Base-by-base conservation (phyloP, 495 filamentous ascomycete species). In the Talaromyces proteolyticus region DNA sequence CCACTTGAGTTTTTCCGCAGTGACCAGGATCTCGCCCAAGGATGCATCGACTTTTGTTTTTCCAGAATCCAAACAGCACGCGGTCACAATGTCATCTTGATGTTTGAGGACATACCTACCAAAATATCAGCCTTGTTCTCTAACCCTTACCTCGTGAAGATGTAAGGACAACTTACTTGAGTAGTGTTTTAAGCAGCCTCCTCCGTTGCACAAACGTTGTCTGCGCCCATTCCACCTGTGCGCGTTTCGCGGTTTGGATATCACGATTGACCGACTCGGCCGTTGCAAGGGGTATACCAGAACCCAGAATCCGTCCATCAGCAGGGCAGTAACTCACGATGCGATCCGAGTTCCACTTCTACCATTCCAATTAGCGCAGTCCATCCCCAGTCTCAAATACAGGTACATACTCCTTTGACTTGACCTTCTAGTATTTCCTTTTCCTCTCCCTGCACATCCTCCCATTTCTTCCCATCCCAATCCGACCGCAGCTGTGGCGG, bases 1-100 rank as follows among this genome's bases (percentile, higher is more conserved):
- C 92, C 92, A 99, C 59, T 88, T 82, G 34, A 99, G 78, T 68
- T 96, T 96, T 70, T 97, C 93, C 0, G 79, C 79, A 10, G 92
- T 95, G 6, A 96, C 89, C 42, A 99, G 76, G 49, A 96, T 90
- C 73, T 99, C 93, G 25, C 93, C 93, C 34, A 99, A 82, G 29
- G 84, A 82, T 7, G 91, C 92, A 62, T 99, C 93, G 22, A 96
- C 81, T 72, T 88, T 87, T 4, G 94, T 95, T 69, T 99, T 99
- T 44, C 93, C 93, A n/a, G 89, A 93, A 70, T 99, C 93, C 14
- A 96, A 75, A 60, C 91, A 96, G 43, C 91, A 91, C 19, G 87
- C 82, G 12, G 79, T 80, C 48, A 87, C 90, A 54, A 99, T 93
- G 25, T 80, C 73, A 46, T 95, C 88, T 64, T 96, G 90, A 66